A percentile compares a stretch with the other conserved stretches of the same genome.
phyloP scores from a whole-genome alignment of 208 protist genomes.

The Trypanosomatidae sp. region DNA sequence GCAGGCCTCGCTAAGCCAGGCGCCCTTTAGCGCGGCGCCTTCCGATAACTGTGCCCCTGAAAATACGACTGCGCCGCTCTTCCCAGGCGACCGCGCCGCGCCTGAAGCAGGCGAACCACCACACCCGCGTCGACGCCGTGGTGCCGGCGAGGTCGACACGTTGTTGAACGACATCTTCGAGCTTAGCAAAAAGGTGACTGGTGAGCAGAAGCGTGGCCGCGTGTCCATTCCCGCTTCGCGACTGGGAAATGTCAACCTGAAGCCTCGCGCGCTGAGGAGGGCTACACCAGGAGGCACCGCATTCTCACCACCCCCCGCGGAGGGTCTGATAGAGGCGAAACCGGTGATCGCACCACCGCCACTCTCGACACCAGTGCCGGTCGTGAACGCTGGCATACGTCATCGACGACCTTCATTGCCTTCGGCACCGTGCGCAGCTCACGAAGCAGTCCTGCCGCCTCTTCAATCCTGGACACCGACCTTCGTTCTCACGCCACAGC shows the following conservation, averaged over 20 bases:
- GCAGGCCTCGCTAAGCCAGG: background rate
- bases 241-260: background rate
- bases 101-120: background rate
- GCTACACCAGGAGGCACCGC: background rate
- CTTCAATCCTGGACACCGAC: conserved; percentile 18
- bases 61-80: background rate
- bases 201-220: conserved; percentile 24
- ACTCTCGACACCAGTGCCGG: background rate
- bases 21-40: background rate
- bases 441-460: background rate
- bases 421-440: background rate
- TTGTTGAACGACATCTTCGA: conserved; percentile 16
- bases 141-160: conserved; percentile 6
- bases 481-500: conserved; percentile 12
- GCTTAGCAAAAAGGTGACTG: conserved; percentile 21
- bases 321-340: background rate
- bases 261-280: too few species aligned
- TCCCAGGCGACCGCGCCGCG: conserved; percentile 1
- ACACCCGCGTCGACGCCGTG: background rate
- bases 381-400: background rate
- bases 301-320: background rate
- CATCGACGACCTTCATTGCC: background rate
- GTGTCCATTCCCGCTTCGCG: conserved; percentile 22
- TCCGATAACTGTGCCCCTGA: background rate
- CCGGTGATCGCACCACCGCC: background rate